Base-by-base conservation (phyloP, 2,329 filamentous ascomycete species). In the Ascosphaera apis region DNA sequence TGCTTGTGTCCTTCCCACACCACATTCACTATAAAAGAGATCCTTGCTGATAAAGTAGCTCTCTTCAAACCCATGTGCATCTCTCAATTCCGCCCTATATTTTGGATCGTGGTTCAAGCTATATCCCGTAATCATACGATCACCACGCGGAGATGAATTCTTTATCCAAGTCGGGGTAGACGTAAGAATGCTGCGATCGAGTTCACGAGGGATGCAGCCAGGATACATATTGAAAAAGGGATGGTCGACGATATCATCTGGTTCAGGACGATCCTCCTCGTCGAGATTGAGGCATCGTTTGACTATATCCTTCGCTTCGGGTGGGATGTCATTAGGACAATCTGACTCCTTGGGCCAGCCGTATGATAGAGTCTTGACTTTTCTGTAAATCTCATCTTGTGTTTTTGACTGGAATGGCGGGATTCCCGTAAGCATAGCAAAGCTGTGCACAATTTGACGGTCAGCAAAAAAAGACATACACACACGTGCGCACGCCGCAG, bases 341-440 rank as follows among this genome's bases (percentile, higher is more conserved):
- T 59, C 54, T 3, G 52, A 48, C 34, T 58, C 55, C 36, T 58
- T 58, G 8, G 60, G 61, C 61, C 61, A 65, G 16, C 56, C 55
- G 38, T 64, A 65, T n/a, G 54, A 53, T 31, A 63, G 41, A 23
- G 51, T 60, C 37, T 56, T 53, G 3, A 63, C 58, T 43, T 62
- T 64, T 37, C 55, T 56, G 42, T 64, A 64, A 11, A 65, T 63
- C 40, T 65, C 61, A 40, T 63, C 58, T 41, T 63, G 61, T 0
- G 61, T 63, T 41, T 62, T 61, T 3, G 88, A 91, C 56, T 98
- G 88, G 54, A 98, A 98, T 0, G 88, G 88, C 1, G 88, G 86
- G 48, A 86, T 91, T 15, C 88, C 91, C 5, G 88, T 88, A 33
- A 95, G 76, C 71, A 98, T 86, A 34, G 88, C 91, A 57, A 91